Evolutionary conservation across 768 basidiomycete genomes (phyloP).

Genomic region (Rhizopogon rudus): DNA sequence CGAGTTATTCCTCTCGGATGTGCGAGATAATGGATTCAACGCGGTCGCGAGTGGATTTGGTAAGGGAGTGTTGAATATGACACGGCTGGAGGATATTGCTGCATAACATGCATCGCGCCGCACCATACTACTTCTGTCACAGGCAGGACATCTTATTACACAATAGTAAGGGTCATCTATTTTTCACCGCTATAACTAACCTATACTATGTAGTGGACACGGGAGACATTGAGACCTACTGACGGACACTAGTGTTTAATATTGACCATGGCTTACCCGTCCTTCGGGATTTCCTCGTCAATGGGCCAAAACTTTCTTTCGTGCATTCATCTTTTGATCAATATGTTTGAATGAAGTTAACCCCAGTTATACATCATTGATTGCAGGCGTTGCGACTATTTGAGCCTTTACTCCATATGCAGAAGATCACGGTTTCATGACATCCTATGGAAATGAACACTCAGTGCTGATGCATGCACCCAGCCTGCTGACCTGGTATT

Average conservation of each 20-base stretch:
- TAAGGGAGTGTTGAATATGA: slow-evolving; percentile 49
- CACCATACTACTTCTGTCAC: not conserved
- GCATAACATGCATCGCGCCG: slow-evolving; percentile 4
- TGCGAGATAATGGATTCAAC: slow-evolving; percentile 64
- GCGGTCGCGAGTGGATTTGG: slow-evolving; percentile 70
- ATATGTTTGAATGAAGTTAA: too few species aligned
- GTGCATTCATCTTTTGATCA: not conserved
- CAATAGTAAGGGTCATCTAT: not conserved
- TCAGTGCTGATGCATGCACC: not conserved
- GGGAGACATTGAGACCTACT: not conserved
- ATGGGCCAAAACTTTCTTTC: not conserved
- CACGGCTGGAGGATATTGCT: slow-evolving; percentile 19
- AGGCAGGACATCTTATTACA: not conserved
- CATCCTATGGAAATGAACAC: not conserved
- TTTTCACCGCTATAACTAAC: not conserved
- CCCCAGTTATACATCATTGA: not conserved
- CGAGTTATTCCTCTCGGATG: slow-evolving; percentile 73
- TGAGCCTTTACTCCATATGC: not conserved
- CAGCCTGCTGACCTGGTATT: too few species aligned
- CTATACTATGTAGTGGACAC: too few species aligned
- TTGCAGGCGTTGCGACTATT: too few species aligned
- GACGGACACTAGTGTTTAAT: not conserved
- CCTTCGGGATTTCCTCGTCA: not conserved
- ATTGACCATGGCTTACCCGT: not conserved
- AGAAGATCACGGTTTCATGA: not conserved